phyloP scores from a whole-genome alignment of 1,139 yeast genomes.

The Debaryomyces robertsiae region DNA sequence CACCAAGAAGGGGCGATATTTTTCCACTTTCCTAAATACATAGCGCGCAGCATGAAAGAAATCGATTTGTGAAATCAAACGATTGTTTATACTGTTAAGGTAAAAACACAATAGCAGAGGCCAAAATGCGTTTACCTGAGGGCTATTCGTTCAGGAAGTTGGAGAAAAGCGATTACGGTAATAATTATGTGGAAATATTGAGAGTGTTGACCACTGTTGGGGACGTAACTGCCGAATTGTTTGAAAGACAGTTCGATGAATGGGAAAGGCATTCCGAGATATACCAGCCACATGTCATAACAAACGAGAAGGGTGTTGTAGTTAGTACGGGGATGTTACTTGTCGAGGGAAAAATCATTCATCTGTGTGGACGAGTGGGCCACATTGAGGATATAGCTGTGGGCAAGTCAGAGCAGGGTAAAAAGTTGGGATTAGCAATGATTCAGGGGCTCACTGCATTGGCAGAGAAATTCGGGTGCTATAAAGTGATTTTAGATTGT shows the following conservation, averaged over 20 bases:
- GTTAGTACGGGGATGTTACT: constrained; percentile 52
- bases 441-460: constrained; percentile 62
- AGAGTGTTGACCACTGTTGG: constrained; percentile 68
- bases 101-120: too few relatives aligned
- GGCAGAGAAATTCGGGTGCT: constrained; percentile 68
- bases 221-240: constrained; percentile 44
- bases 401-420: constrained; percentile 74
- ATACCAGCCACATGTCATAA: constrained; percentile 65
- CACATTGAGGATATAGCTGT: constrained; percentile 97
- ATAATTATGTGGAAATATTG: constrained; percentile 53
- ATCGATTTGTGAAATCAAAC: too few relatives aligned
- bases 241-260: constrained; percentile 43
- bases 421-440: constrained; percentile 69
- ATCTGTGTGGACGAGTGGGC: constrained; percentile 82
- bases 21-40: too few relatives aligned
- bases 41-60: too few relatives aligned
- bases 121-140: constrained; percentile 38
- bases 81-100: too few relatives aligned
- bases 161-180: constrained; percentile 44
- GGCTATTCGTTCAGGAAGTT: constrained; percentile 58
- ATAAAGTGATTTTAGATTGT: constrained; percentile 90
- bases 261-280: constrained; percentile 51
- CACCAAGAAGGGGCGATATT: too few relatives aligned
- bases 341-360: constrained; percentile 68
- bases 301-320: constrained; percentile 47